Conservation (phyloP, 345 rosid genomes). For the Populus ilicifolia region DNA sequence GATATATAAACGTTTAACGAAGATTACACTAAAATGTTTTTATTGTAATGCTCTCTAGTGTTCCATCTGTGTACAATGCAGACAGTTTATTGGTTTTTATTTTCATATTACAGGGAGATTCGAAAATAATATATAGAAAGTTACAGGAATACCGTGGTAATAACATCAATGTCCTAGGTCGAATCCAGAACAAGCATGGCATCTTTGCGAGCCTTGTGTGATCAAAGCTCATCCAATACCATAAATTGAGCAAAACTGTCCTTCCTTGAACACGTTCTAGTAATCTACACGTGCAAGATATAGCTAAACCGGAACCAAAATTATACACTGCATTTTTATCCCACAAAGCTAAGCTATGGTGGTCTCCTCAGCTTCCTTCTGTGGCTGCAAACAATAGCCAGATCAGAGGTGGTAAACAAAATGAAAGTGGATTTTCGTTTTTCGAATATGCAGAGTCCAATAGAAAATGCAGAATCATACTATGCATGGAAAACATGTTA, state of each 20-base stretch:
- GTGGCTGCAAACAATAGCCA: constrained; percentile 14
- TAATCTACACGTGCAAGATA: background rate
- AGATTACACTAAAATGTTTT: background rate
- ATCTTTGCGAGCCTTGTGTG: background rate
- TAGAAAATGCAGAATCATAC: background rate
- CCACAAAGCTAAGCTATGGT: constrained; percentile 4
- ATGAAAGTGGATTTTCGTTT: background rate
- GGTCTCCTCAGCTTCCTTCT: constrained; percentile 16
- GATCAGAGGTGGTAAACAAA: background rate
- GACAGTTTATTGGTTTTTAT: background rate
- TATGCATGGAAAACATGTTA: background rate
- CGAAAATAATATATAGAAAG: background rate
- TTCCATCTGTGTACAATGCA: background rate
- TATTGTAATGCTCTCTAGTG: background rate
- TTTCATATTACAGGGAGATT: too few relatives aligned
- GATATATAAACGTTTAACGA: background rate
- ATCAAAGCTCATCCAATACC: background rate
- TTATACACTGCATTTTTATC: background rate
- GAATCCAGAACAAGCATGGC: background rate
- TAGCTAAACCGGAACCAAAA: constrained; percentile 3
- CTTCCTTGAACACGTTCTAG: background rate
- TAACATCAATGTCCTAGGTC: background rate
- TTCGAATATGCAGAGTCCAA: too few relatives aligned
- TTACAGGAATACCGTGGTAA: background rate
- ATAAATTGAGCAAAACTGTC: background rate